Evolutionary conservation across 768 basidiomycete genomes (phyloP).

Genomic region (Russula foetens): DNA sequence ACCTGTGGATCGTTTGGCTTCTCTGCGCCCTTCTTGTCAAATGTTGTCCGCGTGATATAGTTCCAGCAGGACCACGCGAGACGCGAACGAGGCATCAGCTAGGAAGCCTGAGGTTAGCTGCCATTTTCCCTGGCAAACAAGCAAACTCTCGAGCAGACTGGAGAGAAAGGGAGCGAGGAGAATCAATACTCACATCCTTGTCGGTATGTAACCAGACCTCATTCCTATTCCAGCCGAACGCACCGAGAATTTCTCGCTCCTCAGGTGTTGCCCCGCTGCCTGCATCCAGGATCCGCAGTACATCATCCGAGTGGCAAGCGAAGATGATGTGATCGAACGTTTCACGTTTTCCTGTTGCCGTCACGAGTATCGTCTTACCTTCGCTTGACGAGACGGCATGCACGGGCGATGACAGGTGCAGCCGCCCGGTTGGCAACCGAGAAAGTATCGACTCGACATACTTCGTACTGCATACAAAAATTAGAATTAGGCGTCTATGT

Average conservation of each 20-base stretch:
- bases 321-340: slow-evolving; percentile 65
- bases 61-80: slow-evolving; percentile 76
- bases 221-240: slow-evolving; percentile 62
- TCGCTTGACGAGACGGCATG: slow-evolving; percentile 26
- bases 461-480: slow-evolving; percentile 26
- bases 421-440: slow-evolving; percentile 40
- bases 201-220: slow-evolving; percentile 63
- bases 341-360: slow-evolving; percentile 36
- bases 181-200: slow-evolving; percentile 35
- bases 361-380: slow-evolving; percentile 36
- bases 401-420: slow-evolving; percentile 57
- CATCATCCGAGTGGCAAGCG: slow-evolving; percentile 64
- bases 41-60: slow-evolving; percentile 49
- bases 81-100: slow-evolving; percentile 61
- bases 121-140: not conserved
- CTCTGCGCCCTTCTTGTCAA: slow-evolving; percentile 29
- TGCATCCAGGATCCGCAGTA: slow-evolving; percentile 40
- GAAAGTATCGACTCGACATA: slow-evolving; percentile 60
- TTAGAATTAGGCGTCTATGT: slow-evolving; percentile 27
- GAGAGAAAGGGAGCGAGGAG: too few relatives aligned
- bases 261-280: slow-evolving; percentile 43
- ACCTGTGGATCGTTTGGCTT: slow-evolving; percentile 40
- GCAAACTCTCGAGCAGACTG: too few relatives aligned
- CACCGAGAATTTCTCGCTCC: slow-evolving; percentile 48
- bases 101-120: not conserved